These are phyloP conservation scores for Podospora comata DNA, from an alignment of 495 filamentous ascomycete genomes.

Conservation along the genomic window DNA sequence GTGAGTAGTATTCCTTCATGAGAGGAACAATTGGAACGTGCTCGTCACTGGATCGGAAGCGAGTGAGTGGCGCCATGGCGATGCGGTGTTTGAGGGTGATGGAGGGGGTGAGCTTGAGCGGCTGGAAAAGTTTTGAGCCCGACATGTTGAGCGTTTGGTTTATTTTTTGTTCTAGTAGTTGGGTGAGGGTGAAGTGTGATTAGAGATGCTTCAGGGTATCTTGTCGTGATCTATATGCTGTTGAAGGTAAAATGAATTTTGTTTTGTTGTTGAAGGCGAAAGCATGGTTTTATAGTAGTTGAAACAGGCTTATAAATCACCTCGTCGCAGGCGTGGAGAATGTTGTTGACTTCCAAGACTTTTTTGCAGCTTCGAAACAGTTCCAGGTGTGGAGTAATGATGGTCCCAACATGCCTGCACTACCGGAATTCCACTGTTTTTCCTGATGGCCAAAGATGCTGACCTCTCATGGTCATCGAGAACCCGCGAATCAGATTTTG, in stretches of 20 bases:
- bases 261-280: neutral
- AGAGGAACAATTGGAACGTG: constrained; percentile 48
- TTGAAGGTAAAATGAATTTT: neutral
- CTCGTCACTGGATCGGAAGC: constrained; percentile 41
- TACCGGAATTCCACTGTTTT: neutral
- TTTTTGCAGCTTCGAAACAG: neutral
- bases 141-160: neutral
- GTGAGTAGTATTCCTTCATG: constrained; percentile 57
- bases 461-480: neutral
- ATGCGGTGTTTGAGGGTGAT: constrained; percentile 40
- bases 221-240: neutral
- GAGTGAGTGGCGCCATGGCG: constrained; percentile 47
- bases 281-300: neutral
- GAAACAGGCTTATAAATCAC: neutral
- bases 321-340: neutral
- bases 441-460: neutral
- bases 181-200: neutral
- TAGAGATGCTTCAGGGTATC: neutral
- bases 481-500: neutral
- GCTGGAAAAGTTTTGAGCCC: constrained; percentile 37
- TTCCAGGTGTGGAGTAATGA: neutral
- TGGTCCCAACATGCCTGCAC: no score
- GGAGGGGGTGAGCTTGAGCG: constrained; percentile 38
- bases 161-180: neutral
- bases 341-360: neutral